Evolutionary conservation across 768 basidiomycete genomes (phyloP), one percentile per base, ranked within the genome.

Genomic region (Rhodosporidiobolus odoratus): DNA sequence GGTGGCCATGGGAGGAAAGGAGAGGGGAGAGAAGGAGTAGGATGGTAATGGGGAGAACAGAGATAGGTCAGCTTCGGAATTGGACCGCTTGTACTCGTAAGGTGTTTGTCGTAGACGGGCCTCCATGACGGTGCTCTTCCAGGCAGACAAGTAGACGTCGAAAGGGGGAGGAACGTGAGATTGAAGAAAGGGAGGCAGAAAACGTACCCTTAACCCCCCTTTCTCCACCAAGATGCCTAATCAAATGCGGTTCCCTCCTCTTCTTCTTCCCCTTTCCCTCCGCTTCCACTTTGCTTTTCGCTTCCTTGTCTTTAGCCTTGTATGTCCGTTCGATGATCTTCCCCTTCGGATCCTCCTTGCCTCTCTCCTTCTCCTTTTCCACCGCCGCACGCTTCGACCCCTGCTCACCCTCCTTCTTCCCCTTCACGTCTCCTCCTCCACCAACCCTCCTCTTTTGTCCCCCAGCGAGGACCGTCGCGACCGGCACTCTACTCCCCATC

Each of bases 161-260:
- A 32, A 35, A 25, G 4, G 17, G 1, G 9, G 10, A 50, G 48
- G n/a, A 50, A n/a, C 48, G 37, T 6, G 4, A n/a, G 37, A 63
- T 2, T 13, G 30, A 64, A 54, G 34, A 34, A 52, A 48, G 50
- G 6, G 38, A n/a, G 38, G 43, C 56, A 50, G 54, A 30, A 21
- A 40, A 64, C 84, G 38, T 72, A 93, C 92, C 87, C 85, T 91
- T 93, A 17, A 90, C 84, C 32, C 84, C 66, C 80, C 80, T 47
- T 82, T 23, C 17, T 27, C 38, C 86, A 71, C 89, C 88, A 34
- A 93, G 81, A 80, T 93, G 90, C 37, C 90, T 87, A 72, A 94
- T 94, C 32, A 95, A 83, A 4, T 91, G 92, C 4, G 92, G 92
- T 79, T 91, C 92, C 77, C 88, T 84, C 58, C 69, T 65, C 52